Percentiles rank a stretch among this genome's conserved stretches.
Evolutionary conservation across 257 asterid species (phyloP).

Genomic region (Dorcoceras hygrometricum): DNA sequence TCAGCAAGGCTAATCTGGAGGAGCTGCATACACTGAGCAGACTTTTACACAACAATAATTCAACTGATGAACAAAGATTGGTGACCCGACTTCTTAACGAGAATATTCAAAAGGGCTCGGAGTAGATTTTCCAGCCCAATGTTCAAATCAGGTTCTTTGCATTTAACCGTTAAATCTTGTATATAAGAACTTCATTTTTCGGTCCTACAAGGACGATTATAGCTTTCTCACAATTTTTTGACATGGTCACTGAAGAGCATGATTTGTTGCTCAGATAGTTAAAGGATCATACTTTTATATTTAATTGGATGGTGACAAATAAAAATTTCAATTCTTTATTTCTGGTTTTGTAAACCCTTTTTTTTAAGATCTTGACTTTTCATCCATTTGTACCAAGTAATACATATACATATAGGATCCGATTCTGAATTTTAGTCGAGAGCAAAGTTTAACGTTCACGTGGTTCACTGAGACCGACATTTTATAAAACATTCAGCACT

Average conservation of each 20-base stretch:
- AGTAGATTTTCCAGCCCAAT: constrained; percentile 30
- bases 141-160: constrained; percentile 19
- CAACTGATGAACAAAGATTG: constrained; percentile 40
- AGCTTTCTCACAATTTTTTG: constrained; percentile 29
- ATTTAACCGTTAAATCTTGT: constrained; percentile 34
- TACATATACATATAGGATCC: neutral
- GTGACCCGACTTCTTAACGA: constrained; percentile 55
- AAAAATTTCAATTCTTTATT: constrained; percentile 32
- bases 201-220: constrained; percentile 31
- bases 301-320: constrained; percentile 30
- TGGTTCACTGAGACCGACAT: no score
- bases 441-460: neutral
- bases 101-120: constrained; percentile 50
- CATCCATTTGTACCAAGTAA: neutral
- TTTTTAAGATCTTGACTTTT: no score
- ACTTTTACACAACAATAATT: constrained; percentile 37
- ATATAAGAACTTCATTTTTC: constrained; percentile 40
- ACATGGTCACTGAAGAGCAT: constrained; percentile 30
- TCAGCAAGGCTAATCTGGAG: constrained; percentile 65
- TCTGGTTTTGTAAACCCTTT: constrained; percentile 6
- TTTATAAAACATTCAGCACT: no score
- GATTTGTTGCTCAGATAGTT: constrained; percentile 30
- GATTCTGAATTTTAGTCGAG: neutral
- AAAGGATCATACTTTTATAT: constrained; percentile 26
- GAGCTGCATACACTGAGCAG: constrained; percentile 66